Evolutionary conservation across 345 rosid species (phyloP), one percentile per base, ranked within the genome.

Genomic region (Populus simonii): DNA sequence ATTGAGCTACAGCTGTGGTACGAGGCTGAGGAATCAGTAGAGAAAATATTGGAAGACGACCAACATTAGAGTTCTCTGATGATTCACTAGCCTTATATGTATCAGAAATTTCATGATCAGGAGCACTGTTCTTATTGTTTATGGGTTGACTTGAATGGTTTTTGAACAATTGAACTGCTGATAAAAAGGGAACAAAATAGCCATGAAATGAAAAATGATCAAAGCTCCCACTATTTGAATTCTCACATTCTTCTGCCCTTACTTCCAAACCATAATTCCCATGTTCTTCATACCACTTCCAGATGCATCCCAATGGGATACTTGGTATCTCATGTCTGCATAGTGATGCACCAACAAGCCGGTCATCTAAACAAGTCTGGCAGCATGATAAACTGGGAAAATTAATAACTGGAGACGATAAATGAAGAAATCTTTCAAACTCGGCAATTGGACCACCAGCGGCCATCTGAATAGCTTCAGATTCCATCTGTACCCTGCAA

Each of bases 271-370:
- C 92, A 29, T 81, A 87, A 69, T 85, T 84, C 29, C 89, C 88
- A 79, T 86, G 89, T 78, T 85, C 78, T 79, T 85, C 85, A 59
- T 89, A 89, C 92, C 92, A 87, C 72, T 86, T 74, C 92, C 92
- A 87, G 47, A 89, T 76, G 70, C 80, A 81, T 75, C 77, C 84
- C 85, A 89, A 78, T 7, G 83, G 59, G 61, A 83, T 53, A 80
- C 75, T 82, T 55, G 87, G 87, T 78, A 17, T 84, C 76, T 87
- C 87, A 74, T 87, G 86, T 70, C 82, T 73, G 72, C 90, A 84
- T 69, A 81, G 80, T 65, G 61, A 68, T 3, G 74, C 74, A 36
- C 73, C 68, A 71, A 31, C 61, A 75, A 74, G 78, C 72, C 65
- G 78, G 75, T 82, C 80, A 68, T 18, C 68, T 23, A n/a, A 73